Base-by-base conservation (phyloP, 176 grass and related monocot species). In the Neostapfia colusana region DNA sequence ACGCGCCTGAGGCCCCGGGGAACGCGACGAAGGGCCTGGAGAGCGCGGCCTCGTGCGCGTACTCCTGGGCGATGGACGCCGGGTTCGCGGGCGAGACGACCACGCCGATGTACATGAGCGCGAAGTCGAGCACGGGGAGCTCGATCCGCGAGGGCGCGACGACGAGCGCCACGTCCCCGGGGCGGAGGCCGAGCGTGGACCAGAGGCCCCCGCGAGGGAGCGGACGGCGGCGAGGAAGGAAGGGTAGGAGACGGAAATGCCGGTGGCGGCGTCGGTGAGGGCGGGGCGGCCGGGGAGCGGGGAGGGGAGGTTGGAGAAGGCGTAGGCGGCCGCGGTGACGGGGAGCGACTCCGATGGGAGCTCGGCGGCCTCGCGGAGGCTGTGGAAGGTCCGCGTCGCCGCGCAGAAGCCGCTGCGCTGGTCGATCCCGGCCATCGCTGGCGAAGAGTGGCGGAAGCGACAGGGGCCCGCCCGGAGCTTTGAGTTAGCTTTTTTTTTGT, bases 41-140 rank as follows among this genome's bases (percentile, higher is more conserved):
- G 63, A 95, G 73, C 35, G 9, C 26, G 58, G 76, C 84, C 65
- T 87, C 81, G 63, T 84, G 89, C 41, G 58, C 76, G 53, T 85
- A 69, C 84, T 95, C 92, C 34, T 80, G 66, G 40, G 83, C 9
- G 35, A 83, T 79, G 41, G 86, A 86, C 5, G 38, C 48, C 67
- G 92, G 92, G 78, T 95, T 95, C 10, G 77, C 71, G 0, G 92
- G 88, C 50, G 92, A 95, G 24, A 95, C 72, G 63, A 91, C 86
- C 10, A 70, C 92, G 69, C 92, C 89, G 62, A 91, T 70, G 64
- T 89, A 89, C 72, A 91, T 76, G 73, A 95, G 81, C 50, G 92
- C 86, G 69, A 95, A 71, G 83, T 87, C 64, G 21, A 95, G 69
- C 10, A 86, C 67, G 18, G 92, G 77, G 13, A 91, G 53, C 50